Evolutionary conservation across 345 rosid species (phyloP), one percentile per base, ranked within the genome.

Genomic region (Aethionema arabicum): DNA sequence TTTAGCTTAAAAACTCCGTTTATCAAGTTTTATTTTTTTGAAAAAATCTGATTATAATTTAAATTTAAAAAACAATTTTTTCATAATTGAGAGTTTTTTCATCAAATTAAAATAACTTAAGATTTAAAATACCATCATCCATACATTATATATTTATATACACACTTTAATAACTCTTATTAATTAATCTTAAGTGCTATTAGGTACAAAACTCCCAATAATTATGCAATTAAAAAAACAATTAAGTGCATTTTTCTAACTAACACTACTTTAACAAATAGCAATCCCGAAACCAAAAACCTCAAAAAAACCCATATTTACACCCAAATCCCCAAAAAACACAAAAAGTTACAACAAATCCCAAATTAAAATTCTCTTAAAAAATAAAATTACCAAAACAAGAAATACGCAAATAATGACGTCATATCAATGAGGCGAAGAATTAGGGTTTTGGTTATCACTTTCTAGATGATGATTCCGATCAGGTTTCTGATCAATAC

Each of bases 381-480:
- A 27, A 37, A 40, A 49, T 27, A 27, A 61, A 27, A n/a, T 61
- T 38, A 61, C 66, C 38, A 50, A 38, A 62, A 49, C 7, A 49
- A 7, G 55, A 62, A 49, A 8, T 27, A 49, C 47, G 49, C 14
- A 47, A 49, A 37, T 49, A 27, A 46, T 61, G 55, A 33, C 56
- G 56, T 37, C 47, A 49, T 12, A 27, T 49, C 56, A 61, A n/a
- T n/a, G n/a, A 36, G 45, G 78, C 13, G 82, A 75, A 21, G 12
- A 33, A 52, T 33, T 57, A 64, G 78, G 77, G 59, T 78, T 78
- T 70, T 82, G 79, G 59, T 80, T 69, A 5, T 74, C 75, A 66
- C 77, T 59, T 32, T 61, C 77, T 54, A 68, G 74, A 51, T 75
- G 72, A n/a, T 72, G 66, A 40, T 72, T 74, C 15, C 53, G 54